Evolutionary conservation across 177 flowering plant genomes (phyloP).

Genomic region (Viscum album): DNA sequence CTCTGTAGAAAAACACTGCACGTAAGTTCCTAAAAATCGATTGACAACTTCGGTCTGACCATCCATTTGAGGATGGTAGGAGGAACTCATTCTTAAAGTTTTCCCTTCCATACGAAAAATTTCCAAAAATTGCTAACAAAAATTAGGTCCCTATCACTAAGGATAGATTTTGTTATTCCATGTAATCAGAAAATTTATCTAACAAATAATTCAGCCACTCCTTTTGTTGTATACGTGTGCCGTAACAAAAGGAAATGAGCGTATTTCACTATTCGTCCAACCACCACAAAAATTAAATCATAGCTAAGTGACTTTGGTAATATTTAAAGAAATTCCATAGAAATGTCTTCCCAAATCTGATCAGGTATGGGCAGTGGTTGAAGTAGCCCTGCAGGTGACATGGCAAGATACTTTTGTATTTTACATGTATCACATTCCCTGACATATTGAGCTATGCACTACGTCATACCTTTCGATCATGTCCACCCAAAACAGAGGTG

Average conservation of each 20-base stretch:
- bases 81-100: background rate
- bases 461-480: background rate
- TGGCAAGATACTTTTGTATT: background rate
- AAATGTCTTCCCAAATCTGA: conserved; percentile 5
- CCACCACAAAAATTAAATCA: conserved; percentile 10
- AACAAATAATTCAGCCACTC: conserved; percentile 8
- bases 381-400: background rate
- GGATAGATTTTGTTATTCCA: conserved; percentile 7
- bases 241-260: conserved; percentile 12
- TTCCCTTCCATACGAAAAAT: background rate
- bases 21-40: background rate
- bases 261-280: background rate
- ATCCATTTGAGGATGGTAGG: conserved; percentile 1
- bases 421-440: no score
- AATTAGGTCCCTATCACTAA: conserved; percentile 8
- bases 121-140: conserved; percentile 8
- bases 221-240: conserved; percentile 10
- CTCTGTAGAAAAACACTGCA: background rate
- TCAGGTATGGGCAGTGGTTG: conserved; percentile 15
- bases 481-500: no score
- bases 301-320: conserved; percentile 6
- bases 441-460: background rate
- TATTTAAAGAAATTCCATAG: conserved; percentile 16
- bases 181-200: conserved; percentile 4
- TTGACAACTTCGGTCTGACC: background rate